phyloP scores from a whole-genome alignment of 805 yeast genomes.

The Wickerhamiella cacticola region DNA sequence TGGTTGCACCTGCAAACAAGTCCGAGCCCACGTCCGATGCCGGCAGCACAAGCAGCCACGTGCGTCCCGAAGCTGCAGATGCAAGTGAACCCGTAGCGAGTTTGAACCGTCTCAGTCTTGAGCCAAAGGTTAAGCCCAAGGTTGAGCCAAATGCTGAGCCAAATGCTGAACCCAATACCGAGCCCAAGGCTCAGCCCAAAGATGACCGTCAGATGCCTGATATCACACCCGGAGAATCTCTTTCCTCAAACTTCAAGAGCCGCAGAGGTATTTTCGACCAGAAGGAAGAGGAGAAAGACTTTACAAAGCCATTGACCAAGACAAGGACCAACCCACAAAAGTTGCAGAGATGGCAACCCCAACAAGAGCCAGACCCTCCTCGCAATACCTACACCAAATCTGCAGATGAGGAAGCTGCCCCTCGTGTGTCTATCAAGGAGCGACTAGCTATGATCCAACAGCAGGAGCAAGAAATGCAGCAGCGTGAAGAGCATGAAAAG shows the following conservation, averaged over 20 bases:
- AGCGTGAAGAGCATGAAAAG: conserved; percentile 46
- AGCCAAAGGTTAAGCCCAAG: no score
- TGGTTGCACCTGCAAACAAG: background rate
- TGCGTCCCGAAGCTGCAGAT: background rate
- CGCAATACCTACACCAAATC: conserved; percentile 42
- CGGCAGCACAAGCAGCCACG: background rate
- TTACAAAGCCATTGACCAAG: conserved; percentile 13
- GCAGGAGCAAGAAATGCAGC: conserved; percentile 36
- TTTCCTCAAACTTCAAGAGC: conserved; percentile 31
- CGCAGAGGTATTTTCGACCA: conserved; percentile 42
- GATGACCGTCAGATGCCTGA: conserved; percentile 2
- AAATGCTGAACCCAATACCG: background rate
- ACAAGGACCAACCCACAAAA: conserved; percentile 16
- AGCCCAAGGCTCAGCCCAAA: background rate
- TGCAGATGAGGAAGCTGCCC: conserved; percentile 38
- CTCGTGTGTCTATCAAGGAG: conserved; percentile 73
- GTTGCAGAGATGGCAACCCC: conserved; percentile 42
- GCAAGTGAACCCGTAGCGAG: background rate
- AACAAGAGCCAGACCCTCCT: conserved; percentile 76
- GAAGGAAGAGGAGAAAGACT: conserved; percentile 27
- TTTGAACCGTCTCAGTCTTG: background rate
- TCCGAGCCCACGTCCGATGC: background rate
- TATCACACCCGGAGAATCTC: conserved; percentile 2
- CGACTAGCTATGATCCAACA: conserved; percentile 75
- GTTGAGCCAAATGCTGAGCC: no score